Evolutionary conservation across 257 asterid genomes (phyloP).

Genomic region (Rubia yunnanensis): DNA sequence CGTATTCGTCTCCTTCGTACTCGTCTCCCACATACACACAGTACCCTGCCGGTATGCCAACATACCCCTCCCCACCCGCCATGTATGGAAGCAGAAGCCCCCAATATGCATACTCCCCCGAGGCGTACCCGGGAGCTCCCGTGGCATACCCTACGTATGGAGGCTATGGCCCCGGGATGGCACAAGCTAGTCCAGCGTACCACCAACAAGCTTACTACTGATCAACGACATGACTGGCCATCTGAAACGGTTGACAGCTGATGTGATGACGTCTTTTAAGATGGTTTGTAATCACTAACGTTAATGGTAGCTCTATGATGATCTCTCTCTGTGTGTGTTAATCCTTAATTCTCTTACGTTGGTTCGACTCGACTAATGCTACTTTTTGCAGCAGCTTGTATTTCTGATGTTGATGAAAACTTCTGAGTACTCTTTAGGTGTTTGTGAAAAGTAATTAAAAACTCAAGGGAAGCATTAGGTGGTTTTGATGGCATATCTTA

Average conservation of each 20-base stretch:
- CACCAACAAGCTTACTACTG: constrained; percentile 98
- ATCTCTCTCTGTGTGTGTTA: constrained; percentile 68
- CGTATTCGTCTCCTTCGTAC: background rate
- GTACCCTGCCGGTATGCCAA: constrained; percentile 57
- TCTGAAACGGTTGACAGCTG: constrained; percentile 58
- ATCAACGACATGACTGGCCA: constrained; percentile 50
- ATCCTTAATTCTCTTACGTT: constrained; percentile 56
- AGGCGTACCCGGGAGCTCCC: constrained; percentile 70
- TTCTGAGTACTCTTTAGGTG: constrained; percentile 53
- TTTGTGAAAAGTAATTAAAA: constrained; percentile 58
- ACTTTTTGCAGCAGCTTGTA: constrained; percentile 62
- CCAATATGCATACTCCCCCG: constrained; percentile 73
- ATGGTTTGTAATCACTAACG: constrained; percentile 93
- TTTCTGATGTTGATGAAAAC: constrained; percentile 59
- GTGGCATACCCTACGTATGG: constrained; percentile 69
- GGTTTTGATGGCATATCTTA: background rate
- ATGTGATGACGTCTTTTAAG: constrained; percentile 59
- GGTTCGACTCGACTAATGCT: constrained; percentile 24
- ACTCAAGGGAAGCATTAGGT: background rate
- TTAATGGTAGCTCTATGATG: constrained; percentile 53
- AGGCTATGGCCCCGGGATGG: constrained; percentile 67
- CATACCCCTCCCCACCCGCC: constrained; percentile 65
- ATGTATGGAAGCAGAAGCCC: constrained; percentile 68
- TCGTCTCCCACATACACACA: constrained; percentile 60
- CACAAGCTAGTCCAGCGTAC: constrained; percentile 79